Evolutionary conservation across 1,139 yeast species (phyloP).

Genomic region (Candida labiduridarum): DNA sequence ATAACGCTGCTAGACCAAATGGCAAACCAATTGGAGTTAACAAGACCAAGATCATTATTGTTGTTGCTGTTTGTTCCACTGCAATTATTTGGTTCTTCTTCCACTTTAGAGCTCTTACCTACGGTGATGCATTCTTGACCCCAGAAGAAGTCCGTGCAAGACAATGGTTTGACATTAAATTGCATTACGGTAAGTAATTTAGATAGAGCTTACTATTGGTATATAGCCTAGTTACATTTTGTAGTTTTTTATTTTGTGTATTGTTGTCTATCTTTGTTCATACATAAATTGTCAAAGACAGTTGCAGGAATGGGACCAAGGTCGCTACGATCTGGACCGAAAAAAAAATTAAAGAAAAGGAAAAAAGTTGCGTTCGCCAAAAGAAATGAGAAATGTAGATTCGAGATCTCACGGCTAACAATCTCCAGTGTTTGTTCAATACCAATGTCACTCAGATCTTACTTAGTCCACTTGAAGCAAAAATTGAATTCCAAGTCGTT

Average conservation of each 20-base stretch:
- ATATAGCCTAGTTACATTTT: not conserved
- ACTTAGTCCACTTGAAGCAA: conserved; percentile 23
- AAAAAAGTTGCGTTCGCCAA: not conserved
- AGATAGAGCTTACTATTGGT: not conserved
- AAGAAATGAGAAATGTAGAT: too few species aligned
- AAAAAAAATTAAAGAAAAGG: not conserved
- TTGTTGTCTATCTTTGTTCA: not conserved
- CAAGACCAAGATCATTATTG: conserved; percentile 29
- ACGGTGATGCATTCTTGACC: conserved; percentile 71
- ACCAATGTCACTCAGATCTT: conserved; percentile 26
- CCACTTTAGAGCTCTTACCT: conserved; percentile 82
- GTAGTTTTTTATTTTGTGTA: not conserved
- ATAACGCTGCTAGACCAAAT: conserved; percentile 37
- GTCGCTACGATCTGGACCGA: not conserved
- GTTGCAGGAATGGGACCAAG: not conserved
- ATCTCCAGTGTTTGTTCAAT: too few species aligned
- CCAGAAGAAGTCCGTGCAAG: conserved; percentile 69
- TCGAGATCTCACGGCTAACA: too few species aligned
- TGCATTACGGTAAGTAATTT: conserved; percentile 78
- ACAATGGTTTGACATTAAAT: conserved; percentile 79
- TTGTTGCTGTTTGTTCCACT: conserved; percentile 43
- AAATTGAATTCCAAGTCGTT: conserved; percentile 19
- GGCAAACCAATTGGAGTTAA: conserved; percentile 25
- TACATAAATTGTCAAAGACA: not conserved
- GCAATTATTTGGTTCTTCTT: conserved; percentile 65